A percentile compares a stretch with the other conserved stretches of the same genome.
Conservation (phyloP, 2,329 filamentous ascomycete genomes). For the Ophiostoma ulmi region DNA sequence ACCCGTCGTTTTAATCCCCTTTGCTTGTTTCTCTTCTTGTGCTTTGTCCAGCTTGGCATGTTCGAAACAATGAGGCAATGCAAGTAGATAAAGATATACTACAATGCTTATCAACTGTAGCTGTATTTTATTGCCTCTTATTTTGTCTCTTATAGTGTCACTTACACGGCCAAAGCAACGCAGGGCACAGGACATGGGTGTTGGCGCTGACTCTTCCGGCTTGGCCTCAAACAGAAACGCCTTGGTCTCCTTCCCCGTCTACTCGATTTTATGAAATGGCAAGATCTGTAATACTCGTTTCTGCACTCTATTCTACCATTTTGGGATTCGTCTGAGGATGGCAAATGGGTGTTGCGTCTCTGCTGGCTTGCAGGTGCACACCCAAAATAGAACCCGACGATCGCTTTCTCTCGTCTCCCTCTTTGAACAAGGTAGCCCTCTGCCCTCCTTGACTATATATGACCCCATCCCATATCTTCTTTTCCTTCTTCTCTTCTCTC, state of each 20-base stretch:
- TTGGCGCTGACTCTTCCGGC: constrained; percentile 9
- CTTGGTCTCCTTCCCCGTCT: background rate
- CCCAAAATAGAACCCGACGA: background rate
- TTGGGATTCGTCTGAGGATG: background rate
- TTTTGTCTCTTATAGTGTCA: background rate
- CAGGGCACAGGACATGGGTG: background rate
- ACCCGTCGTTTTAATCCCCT: background rate
- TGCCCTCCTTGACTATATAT: background rate
- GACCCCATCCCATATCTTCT: background rate
- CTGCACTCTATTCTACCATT: background rate
- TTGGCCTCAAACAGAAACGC: constrained; percentile 15
- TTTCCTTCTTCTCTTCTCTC: background rate
- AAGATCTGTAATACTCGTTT: background rate
- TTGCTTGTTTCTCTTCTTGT: constrained; percentile 3
- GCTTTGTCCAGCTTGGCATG: constrained; percentile 12
- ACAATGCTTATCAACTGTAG: background rate
- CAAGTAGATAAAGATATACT: constrained; percentile 1
- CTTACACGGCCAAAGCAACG: constrained; percentile 1
- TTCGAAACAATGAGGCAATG: constrained; percentile 5
- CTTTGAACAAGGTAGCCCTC: background rate
- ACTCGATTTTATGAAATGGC: background rate
- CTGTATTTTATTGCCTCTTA: background rate
- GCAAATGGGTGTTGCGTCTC: background rate
- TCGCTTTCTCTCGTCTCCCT: background rate
- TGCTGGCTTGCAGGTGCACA: background rate